Evolutionary conservation across 768 basidiomycete genomes (phyloP).

Genomic region (Leucocoprinus leucothites): DNA sequence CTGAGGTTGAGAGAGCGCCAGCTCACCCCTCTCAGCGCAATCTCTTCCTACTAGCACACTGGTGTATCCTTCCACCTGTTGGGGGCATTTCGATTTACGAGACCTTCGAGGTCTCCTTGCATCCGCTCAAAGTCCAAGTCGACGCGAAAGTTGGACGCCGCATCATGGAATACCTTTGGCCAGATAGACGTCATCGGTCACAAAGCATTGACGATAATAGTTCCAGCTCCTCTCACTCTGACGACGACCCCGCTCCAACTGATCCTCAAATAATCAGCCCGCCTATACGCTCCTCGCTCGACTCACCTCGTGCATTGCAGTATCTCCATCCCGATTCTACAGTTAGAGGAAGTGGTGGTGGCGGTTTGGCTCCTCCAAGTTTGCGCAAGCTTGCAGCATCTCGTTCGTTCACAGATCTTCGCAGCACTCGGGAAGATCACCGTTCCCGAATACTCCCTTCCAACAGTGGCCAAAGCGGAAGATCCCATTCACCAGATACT

Average conservation of each 20-base stretch:
- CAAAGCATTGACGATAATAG: conserved; percentile 3
- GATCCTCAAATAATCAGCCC: conserved; percentile 21
- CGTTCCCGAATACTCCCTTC: conserved; percentile 19
- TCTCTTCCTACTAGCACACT: conserved; percentile 72
- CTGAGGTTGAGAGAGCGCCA: not conserved
- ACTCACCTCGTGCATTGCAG: conserved; percentile 42
- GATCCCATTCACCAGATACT: not conserved
- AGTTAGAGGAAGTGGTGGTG: not conserved
- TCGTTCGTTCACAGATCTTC: conserved; percentile 69
- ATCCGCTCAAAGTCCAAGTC: conserved; percentile 84
- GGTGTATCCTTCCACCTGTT: conserved; percentile 85
- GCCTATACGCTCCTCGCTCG: conserved; percentile 43
- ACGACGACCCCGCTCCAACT: conserved; percentile 11
- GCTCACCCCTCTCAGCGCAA: conserved; percentile 44
- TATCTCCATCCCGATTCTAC: conserved; percentile 9
- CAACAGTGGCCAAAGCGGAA: not conserved
- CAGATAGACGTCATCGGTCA: conserved; percentile 47
- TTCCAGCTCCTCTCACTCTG: conserved; percentile 17
- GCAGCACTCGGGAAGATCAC: conserved; percentile 38
- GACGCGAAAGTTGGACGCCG: conserved; percentile 78
- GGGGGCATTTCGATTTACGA: conserved; percentile 92
- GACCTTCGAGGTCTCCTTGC: conserved; percentile 74
- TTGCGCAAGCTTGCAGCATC: conserved; percentile 56
- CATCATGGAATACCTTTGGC: conserved; percentile 90
- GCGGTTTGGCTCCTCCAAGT: conserved; percentile 27